These are phyloP conservation scores for Elaphomyces granulatus DNA, from an alignment of 495 filamentous ascomycete genomes.

Conservation along the genomic window DNA sequence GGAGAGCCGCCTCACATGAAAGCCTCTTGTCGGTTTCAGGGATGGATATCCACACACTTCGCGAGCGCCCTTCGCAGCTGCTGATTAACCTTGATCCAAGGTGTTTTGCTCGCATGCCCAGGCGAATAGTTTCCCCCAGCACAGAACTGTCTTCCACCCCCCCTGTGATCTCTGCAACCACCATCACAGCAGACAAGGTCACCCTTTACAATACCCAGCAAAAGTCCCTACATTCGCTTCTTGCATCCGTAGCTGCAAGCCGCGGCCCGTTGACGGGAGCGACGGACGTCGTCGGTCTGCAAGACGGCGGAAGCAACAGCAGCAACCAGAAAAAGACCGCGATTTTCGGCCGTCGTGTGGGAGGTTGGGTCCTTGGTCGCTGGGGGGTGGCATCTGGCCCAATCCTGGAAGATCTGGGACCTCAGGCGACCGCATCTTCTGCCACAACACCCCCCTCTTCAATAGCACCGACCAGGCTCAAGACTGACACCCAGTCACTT, in stretches of 20 bases:
- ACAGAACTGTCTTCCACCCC: constrained; percentile 23
- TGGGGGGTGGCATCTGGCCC: constrained; percentile 35
- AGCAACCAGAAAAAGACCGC: constrained; percentile 16
- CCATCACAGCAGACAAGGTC: constrained; percentile 26
- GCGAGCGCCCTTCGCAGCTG: constrained; percentile 18
- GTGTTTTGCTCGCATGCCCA: constrained; percentile 21
- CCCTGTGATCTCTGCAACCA: constrained; percentile 32
- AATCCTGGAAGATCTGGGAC: constrained; percentile 8
- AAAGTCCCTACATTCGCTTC: constrained; percentile 21
- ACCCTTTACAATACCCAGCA: constrained; percentile 8
- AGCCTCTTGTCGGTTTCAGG: constrained; percentile 37
- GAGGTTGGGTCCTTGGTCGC: constrained; percentile 41
- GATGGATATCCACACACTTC: constrained; percentile 36
- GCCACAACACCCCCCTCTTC: background rate
- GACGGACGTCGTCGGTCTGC: constrained; percentile 7
- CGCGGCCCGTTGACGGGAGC: constrained; percentile 1
- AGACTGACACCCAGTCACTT: constrained; percentile 1
- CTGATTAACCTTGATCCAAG: constrained; percentile 9
- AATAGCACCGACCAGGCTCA: constrained; percentile 14
- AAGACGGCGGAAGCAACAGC: constrained; percentile 16
- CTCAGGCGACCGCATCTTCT: constrained; percentile 5
- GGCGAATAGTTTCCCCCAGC: constrained; percentile 23
- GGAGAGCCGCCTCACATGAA: constrained; percentile 34
- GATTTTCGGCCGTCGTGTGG: constrained; percentile 31
- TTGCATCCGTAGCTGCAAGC: constrained; percentile 27